phyloP scores from a whole-genome alignment of 805 yeast genomes.

The Ogataea methanolica region DNA sequence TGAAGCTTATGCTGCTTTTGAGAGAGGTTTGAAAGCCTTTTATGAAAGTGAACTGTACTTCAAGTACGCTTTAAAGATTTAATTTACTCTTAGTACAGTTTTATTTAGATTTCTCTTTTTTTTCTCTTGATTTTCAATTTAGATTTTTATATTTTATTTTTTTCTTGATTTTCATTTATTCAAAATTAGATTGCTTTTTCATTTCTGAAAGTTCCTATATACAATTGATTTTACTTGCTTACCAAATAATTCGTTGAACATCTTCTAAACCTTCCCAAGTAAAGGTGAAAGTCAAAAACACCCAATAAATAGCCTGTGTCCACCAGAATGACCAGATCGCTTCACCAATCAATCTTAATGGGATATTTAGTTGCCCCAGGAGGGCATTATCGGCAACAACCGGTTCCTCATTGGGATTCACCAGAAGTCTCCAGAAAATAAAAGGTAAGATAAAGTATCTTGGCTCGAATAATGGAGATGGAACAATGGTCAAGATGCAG shows the following conservation, averaged over 20 bases:
- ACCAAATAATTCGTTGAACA: slow-evolving; percentile 88
- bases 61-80: background rate
- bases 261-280: slow-evolving; percentile 61
- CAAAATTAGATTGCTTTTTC: background rate
- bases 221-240: slow-evolving; percentile 9
- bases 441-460: slow-evolving; percentile 85
- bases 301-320: slow-evolving; percentile 44
- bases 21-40: slow-evolving; percentile 27
- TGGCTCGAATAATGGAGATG: slow-evolving; percentile 93
- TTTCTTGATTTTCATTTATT: background rate
- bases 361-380: slow-evolving; percentile 17
- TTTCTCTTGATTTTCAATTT: background rate
- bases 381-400: slow-evolving; percentile 9
- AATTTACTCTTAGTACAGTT: background rate
- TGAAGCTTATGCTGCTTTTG: slow-evolving; percentile 38
- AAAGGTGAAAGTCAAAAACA: slow-evolving; percentile 63
- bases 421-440: slow-evolving; percentile 64
- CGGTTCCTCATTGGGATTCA: slow-evolving; percentile 35
- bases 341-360: slow-evolving; percentile 46
- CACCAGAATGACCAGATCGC: slow-evolving; percentile 56
- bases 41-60: slow-evolving; percentile 5
- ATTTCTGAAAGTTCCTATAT: background rate
- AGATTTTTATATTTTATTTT: no score
- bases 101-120: background rate
- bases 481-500: slow-evolving; percentile 59